Percentiles rank a stretch among this genome's conserved stretches.
phyloP scores from a whole-genome alignment of 768 basidiomycete species.

The Steccherinum ochraceum region DNA sequence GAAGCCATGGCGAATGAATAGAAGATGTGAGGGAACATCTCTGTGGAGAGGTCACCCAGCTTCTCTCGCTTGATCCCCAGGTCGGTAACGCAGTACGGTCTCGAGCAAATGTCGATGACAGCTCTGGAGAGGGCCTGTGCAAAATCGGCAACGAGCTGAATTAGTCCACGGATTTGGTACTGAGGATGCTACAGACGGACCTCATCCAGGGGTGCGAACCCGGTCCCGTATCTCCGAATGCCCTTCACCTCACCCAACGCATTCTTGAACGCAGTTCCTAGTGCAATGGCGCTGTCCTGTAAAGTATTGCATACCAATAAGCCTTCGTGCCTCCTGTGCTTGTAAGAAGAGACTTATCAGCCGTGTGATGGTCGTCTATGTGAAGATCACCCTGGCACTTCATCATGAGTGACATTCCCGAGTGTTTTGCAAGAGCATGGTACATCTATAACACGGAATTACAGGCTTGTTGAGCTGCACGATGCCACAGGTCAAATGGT shows the following conservation, averaged over 20 bases:
- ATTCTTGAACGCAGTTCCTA: constrained; percentile 88
- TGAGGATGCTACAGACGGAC: constrained; percentile 33
- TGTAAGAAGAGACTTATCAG: constrained; percentile 67
- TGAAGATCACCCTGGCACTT: constrained; percentile 92
- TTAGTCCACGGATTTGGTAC: neutral
- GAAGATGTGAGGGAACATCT: constrained; percentile 98
- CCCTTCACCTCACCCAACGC: constrained; percentile 93
- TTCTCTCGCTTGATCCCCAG: constrained; percentile 85
- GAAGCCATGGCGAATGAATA: constrained; percentile 98
- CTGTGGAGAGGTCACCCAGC: constrained; percentile 90
- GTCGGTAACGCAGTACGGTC: constrained; percentile 92
- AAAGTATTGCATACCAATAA: constrained; percentile 17
- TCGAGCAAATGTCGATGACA: constrained; percentile 96
- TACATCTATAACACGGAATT: constrained; percentile 69
- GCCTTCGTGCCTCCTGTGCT: constrained; percentile 3
- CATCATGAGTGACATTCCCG: constrained; percentile 86
- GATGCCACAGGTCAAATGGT: neutral
- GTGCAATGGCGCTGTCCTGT: constrained; percentile 88
- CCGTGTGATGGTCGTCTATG: constrained; percentile 99
- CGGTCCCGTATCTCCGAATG: constrained; percentile 92
- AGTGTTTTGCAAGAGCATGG: constrained; percentile 93
- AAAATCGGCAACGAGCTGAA: neutral
- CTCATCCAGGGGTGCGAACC: constrained; percentile 96
- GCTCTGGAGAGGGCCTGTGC: constrained; percentile 85
- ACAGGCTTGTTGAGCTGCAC: neutral